phyloP scores from a whole-genome alignment of 768 basidiomycete species.

The Phylloporus rhodoxanthus region DNA sequence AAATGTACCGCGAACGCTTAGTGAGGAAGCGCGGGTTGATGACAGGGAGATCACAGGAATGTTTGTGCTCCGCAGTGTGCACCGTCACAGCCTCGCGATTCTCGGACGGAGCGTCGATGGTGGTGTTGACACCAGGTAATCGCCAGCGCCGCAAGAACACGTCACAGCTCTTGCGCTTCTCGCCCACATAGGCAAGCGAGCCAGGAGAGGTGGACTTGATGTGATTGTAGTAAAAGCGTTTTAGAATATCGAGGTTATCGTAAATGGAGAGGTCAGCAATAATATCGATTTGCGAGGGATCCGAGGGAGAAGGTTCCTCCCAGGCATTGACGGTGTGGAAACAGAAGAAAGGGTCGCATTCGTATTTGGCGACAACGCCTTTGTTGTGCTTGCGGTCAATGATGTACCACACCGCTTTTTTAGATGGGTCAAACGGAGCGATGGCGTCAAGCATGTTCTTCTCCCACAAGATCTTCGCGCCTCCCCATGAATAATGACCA shows the following conservation, averaged over 20 bases:
- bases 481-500: constrained; percentile 25
- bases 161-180: constrained; percentile 14
- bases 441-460: constrained; percentile 32
- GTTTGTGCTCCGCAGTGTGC: constrained; percentile 21
- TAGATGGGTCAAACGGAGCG: constrained; percentile 27
- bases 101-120: constrained; percentile 11
- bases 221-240: constrained; percentile 28
- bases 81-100: constrained; percentile 15
- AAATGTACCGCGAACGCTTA: constrained; percentile 31
- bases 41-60: constrained; percentile 33
- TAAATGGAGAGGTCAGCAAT: constrained; percentile 34
- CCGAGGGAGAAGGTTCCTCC: constrained; percentile 24
- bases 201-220: constrained; percentile 24
- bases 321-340: constrained; percentile 39
- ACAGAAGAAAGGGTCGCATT: constrained; percentile 34
- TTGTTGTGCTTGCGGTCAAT: constrained; percentile 32
- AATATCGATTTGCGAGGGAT: constrained; percentile 27
- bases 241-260: constrained; percentile 28
- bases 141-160: constrained; percentile 29
- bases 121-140: constrained; percentile 22
- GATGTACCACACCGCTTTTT: constrained; percentile 33
- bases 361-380: constrained; percentile 35
- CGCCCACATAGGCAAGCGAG: constrained; percentile 23
- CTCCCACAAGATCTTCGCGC: constrained; percentile 27
- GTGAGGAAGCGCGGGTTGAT: constrained; percentile 30